Base-by-base conservation (phyloP, 1,139 yeast genomes). In the Saccharomyces hybrid region DNA sequence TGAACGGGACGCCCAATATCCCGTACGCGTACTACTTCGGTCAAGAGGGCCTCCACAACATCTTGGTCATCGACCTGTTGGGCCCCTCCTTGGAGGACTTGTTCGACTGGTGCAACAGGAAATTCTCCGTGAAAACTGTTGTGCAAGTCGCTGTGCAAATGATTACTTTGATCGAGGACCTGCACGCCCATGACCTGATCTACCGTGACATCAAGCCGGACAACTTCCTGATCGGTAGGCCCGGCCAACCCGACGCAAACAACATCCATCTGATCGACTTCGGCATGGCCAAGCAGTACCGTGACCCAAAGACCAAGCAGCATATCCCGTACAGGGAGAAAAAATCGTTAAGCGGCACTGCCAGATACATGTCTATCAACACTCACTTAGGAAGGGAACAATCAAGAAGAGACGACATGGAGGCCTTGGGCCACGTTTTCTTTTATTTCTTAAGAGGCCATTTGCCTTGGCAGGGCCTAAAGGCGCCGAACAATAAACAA, bases 331-430 rank as follows among this genome's bases (percentile, higher is more conserved):
- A 93, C 71, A 82, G 97, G 64, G 99, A 93, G 74, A 89, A 90
- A 73, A 93, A 93, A 74, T 91, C 93, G 66, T 80, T 93, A 65
- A 91, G 98, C 31, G 99, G 99, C 62, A 93, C 99, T 31, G 99
- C 99, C 11, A 82, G 99, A 69, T 93, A 93, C 70, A 96, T 97
- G 58, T 83, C 93, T 48, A 88, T 93, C 64, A 93, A 93, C 71
- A 93, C 99, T 34, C 99, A 93, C 74, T 78, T 93, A 69, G 99
- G 99, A 52, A 88, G 93, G 64, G 99, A 93, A 73, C 99, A 93
- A 73, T 84, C 90, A 58, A 84, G 99, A 73, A 82, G 99, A 70
- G 99, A 93, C 72, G 99, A 93, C 71, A 81, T 93, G 73, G 99
- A 93, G 74, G 85, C 95, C 62, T 80, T 93, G 71, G 98, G 98